Evolutionary conservation across 2,329 filamentous ascomycete genomes (phyloP).

Genomic region (Colletotrichum chrysophilum): DNA sequence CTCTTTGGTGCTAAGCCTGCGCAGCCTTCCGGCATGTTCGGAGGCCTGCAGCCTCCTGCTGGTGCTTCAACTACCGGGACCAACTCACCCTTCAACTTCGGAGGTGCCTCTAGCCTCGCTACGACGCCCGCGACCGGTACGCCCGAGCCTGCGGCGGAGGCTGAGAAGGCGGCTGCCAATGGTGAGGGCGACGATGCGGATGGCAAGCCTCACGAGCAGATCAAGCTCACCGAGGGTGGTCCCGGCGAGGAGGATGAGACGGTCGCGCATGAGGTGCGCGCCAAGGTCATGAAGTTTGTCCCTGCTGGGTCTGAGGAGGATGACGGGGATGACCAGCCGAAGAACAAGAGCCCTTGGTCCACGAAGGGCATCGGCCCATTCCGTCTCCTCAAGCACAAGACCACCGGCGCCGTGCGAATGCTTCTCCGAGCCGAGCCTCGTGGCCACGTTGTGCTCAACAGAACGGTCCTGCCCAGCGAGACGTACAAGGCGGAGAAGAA

Average conservation of each 20-base stretch:
- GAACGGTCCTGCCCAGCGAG: constrained; percentile 63
- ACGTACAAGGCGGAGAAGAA: constrained; percentile 67
- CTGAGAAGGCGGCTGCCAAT: constrained; percentile 29
- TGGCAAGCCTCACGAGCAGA: constrained; percentile 68
- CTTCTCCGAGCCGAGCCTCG: constrained; percentile 77
- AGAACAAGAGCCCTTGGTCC: constrained; percentile 66
- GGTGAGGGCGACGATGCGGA: constrained; percentile 50
- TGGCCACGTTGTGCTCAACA: constrained; percentile 77
- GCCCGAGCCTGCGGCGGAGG: constrained; percentile 57
- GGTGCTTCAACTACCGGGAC: constrained; percentile 51
- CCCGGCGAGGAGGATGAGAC: constrained; percentile 77
- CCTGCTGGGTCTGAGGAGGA: constrained; percentile 49
- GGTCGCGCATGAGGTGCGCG: constrained; percentile 71
- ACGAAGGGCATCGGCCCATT: constrained; percentile 75
- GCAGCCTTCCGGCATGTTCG: constrained; percentile 35
- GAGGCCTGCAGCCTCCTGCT: constrained; percentile 45
- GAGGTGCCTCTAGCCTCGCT: constrained; percentile 64
- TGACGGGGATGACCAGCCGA: constrained; percentile 44
- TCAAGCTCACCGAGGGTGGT: constrained; percentile 70
- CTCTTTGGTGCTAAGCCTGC: constrained; percentile 24
- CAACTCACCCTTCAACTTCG: constrained; percentile 61
- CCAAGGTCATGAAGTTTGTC: constrained; percentile 70
- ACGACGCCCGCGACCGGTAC: constrained; percentile 65
- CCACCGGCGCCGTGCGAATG: constrained; percentile 69
- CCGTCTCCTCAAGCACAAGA: constrained; percentile 76